Conservation (phyloP, 1,284 basidiomycete genomes). For the Ceratobasidium sp. region DNA sequence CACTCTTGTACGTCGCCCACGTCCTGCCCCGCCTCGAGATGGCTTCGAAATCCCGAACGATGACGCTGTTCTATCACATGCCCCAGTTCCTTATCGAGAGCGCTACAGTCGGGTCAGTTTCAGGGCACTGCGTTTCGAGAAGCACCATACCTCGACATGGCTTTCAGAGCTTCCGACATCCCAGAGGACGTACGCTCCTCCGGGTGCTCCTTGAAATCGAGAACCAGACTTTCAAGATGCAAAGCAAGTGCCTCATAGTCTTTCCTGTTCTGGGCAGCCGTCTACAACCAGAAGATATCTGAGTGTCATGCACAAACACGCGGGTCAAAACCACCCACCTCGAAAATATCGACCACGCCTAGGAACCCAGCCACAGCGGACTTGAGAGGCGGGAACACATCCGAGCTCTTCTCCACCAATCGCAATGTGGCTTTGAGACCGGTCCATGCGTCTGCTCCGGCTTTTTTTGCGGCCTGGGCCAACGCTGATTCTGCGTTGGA, state of each 20-base stretch:
- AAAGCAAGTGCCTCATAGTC: slow-evolving; percentile 1
- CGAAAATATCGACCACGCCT: no score
- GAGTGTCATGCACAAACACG: no score
- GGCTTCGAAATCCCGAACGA: neutral
- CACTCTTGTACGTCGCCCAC: neutral
- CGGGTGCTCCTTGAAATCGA: neutral
- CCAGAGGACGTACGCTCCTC: neutral
- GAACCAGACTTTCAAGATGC: neutral
- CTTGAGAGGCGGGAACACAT: no score
- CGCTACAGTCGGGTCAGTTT: neutral
- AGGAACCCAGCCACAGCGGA: no score
- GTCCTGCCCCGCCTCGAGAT: neutral
- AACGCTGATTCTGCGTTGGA: no score
- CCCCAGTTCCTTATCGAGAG: neutral
- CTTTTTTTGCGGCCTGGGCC: no score
- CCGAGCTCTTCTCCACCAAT: no score
- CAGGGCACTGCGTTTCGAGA: neutral
- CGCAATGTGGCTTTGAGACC: no score
- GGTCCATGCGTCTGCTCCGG: no score
- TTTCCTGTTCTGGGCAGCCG: neutral
- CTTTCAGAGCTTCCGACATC: neutral
- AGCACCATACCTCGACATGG: neutral
- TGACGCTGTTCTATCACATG: neutral
- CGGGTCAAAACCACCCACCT: no score
- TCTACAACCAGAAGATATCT: neutral